These are phyloP conservation scores for Arachis hypogaea DNA, from an alignment of 306 rosid species.

Conservation along the genomic window DNA sequence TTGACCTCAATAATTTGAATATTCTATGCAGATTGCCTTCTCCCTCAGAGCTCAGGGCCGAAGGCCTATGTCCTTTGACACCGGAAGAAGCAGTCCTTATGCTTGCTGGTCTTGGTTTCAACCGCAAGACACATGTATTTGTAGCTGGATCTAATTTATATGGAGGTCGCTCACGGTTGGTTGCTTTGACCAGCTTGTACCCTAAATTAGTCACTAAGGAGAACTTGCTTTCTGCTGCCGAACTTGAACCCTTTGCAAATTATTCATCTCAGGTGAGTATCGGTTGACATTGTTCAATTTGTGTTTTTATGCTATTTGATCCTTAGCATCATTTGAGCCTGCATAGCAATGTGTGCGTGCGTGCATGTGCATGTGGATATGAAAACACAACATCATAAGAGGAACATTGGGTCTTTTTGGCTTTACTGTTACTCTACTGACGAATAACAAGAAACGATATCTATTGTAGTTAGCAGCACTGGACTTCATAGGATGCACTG, in stretches of 20 bases:
- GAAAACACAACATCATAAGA: neutral
- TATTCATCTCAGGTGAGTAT: slow-evolving; percentile 88
- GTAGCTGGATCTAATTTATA: slow-evolving; percentile 95
- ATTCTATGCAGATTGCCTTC: slow-evolving; percentile 74
- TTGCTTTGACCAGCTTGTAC: slow-evolving; percentile 81
- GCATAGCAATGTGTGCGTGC: neutral
- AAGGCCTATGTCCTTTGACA: slow-evolving; percentile 91
- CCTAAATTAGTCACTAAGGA: slow-evolving; percentile 95
- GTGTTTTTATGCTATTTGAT: neutral
- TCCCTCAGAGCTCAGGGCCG: slow-evolving; percentile 79
- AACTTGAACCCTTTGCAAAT: slow-evolving; percentile 79
- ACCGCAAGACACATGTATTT: slow-evolving; percentile 74
- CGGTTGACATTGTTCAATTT: slow-evolving; percentile 29
- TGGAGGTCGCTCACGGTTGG: slow-evolving; percentile 79
- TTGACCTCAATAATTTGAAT: slow-evolving; percentile 25
- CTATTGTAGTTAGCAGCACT: slow-evolving; percentile 81
- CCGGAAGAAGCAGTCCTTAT: slow-evolving; percentile 95
- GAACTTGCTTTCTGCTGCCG: slow-evolving; percentile 72
- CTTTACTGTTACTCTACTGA: slow-evolving; percentile 26
- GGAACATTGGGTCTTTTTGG: slow-evolving; percentile 11
- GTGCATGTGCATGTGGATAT: neutral
- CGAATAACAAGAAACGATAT: slow-evolving; percentile 36
- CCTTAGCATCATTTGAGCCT: slow-evolving; percentile 26
- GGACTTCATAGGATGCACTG: slow-evolving; percentile 95
- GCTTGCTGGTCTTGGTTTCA: slow-evolving; percentile 98